Base-by-base conservation (phyloP, 495 filamentous ascomycete species). In the Talaromyces liani region DNA sequence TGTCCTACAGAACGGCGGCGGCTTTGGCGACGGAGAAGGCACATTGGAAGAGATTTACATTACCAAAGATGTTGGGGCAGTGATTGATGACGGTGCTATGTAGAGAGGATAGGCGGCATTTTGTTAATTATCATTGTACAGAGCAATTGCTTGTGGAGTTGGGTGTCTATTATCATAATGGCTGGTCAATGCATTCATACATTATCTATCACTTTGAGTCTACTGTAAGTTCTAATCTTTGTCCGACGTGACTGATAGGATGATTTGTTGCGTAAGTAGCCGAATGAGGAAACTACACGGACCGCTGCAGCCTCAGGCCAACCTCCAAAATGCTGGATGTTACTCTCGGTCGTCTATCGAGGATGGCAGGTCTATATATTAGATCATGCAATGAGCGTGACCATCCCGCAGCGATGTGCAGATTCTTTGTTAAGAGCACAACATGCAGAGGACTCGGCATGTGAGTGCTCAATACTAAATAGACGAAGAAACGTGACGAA, bases 1-100 rank as follows among this genome's bases (percentile, higher is more conserved):
- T 60, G 80, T 89, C 27, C 71, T 88, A 22, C 74, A 81, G 60
- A 84, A 82, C 58, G 77, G 83, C 62, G 76, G 81, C 27, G 65
- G 61, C 51, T 65, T 69, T 62, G 69, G 67, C 22, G 65, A 64
- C 49, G 70, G 70, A 22, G 69, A 66, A 14, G 70, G 70, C 16
- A 71, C 56, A 24, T 56, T 80, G 16, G 78, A 80, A 66, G 78
- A 80, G 61, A 80, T 80, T 55, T 80, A 76, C 57, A 75, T 80
- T 20, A 67, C 65, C 31, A 73, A 69, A 53, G 78, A 80, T 65
- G 58, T 64, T 7, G 71, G 76, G 24, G 78, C 78, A 6, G 64
- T 80, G 59, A 65, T 78, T 29, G 78, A 80, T 59, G 78, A 79
- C 53, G 72, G 69, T 2, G 67, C 65, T 10, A 71, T 74, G 64